Evolutionary conservation across 306 rosid genomes (phyloP).

Genomic region (Potentilla sterilis): DNA sequence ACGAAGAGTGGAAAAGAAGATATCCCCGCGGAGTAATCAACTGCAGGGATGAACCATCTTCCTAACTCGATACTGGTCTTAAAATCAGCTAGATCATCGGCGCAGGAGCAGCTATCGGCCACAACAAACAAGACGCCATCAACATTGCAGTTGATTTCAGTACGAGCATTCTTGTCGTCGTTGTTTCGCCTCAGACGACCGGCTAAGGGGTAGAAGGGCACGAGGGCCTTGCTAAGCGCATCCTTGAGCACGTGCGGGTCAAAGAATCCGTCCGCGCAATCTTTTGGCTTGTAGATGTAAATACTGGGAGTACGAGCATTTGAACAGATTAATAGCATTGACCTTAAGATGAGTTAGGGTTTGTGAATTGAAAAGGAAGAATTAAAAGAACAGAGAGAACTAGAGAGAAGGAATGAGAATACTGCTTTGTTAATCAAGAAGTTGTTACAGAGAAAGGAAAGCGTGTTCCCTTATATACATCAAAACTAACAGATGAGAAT

Average conservation of each 20-base stretch:
- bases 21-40: conserved; percentile 64
- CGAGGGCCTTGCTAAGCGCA: conserved; percentile 64
- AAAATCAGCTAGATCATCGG: conserved; percentile 73
- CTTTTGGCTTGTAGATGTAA: conserved; percentile 54
- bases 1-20: conserved; percentile 53
- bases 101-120: conserved; percentile 47
- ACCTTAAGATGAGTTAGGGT: no score
- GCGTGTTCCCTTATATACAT: no score
- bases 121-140: conserved; percentile 76
- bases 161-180: conserved; percentile 55
- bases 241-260: conserved; percentile 52
- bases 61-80: conserved; percentile 73
- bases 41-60: conserved; percentile 55
- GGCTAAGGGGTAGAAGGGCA: conserved; percentile 79
- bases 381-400: no score
- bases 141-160: conserved; percentile 67
- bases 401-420: no score
- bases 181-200: conserved; percentile 72
- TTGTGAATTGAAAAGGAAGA: no score
- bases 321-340: conserved; percentile 20
- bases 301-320: conserved; percentile 79
- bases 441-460: no score
- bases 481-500: no score
- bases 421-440: no score
- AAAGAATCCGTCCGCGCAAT: conserved; percentile 33